These are phyloP conservation scores for Calophaca sinica DNA, from an alignment of 306 rosid genomes.

Conservation along the genomic window DNA sequence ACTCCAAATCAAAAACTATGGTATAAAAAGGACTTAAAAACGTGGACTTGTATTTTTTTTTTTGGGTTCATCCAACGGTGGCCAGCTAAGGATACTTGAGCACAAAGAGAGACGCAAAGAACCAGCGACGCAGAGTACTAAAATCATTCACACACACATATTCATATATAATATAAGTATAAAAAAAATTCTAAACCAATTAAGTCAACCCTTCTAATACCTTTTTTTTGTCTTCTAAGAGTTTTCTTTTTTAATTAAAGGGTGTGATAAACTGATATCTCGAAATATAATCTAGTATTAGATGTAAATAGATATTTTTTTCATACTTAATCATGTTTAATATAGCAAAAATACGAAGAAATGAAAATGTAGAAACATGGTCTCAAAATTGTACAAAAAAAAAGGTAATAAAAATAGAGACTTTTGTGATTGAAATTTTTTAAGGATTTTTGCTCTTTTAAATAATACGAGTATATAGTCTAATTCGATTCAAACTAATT, in stretches of 20 bases:
- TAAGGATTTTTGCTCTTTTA: too few species aligned
- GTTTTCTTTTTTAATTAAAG: too few species aligned
- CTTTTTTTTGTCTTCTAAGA: too few species aligned
- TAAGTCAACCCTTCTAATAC: neutral
- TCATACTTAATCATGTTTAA: too few species aligned
- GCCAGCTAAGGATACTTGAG: neutral
- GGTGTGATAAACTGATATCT: too few species aligned
- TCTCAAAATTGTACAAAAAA: neutral
- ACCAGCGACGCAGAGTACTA: neutral
- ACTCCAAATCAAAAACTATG: too few species aligned
- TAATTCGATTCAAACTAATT: too few species aligned
- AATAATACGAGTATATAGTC: too few species aligned
- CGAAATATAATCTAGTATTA: too few species aligned
- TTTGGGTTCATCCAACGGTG: conserved; percentile 45
- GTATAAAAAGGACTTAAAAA: neutral
- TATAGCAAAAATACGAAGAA: neutral
- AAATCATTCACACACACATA: neutral
- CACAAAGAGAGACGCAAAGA: neutral
- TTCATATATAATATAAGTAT: too few species aligned
- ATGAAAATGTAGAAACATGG: too few species aligned
- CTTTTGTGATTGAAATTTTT: neutral
- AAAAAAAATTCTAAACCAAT: neutral
- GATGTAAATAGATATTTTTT: too few species aligned
- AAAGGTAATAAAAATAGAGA: neutral
- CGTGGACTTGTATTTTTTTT: neutral